Evolutionary conservation across 208 protist species (phyloP).

Genomic region (Acanthamoeba lenticulata): DNA sequence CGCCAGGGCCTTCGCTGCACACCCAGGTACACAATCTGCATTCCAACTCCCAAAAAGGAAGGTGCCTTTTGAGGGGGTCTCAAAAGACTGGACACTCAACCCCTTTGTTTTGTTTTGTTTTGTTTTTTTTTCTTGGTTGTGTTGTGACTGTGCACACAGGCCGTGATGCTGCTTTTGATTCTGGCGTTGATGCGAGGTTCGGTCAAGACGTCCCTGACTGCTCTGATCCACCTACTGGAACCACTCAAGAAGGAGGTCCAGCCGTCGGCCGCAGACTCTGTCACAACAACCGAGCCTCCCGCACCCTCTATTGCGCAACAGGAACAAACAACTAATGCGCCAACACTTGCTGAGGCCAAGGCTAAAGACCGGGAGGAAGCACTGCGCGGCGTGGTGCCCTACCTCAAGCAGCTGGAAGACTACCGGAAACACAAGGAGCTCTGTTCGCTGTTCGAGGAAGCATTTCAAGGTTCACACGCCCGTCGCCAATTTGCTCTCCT

Average conservation of each 20-base stretch:
- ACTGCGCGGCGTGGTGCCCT: constrained; percentile 25
- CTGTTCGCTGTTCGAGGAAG: not conserved
- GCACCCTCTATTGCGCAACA: not conserved
- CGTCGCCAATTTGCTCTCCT: not conserved
- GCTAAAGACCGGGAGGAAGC: not conserved
- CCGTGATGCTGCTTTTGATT: not conserved
- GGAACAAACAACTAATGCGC: not conserved
- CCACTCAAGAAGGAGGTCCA: not conserved
- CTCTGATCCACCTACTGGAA: not conserved
- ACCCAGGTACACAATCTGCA: not conserved
- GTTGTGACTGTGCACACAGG: not conserved
- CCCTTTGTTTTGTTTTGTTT: not conserved
- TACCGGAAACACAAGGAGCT: constrained; percentile 34
- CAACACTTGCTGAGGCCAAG: not conserved
- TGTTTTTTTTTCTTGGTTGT: not conserved
- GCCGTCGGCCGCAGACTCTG: too few species aligned
- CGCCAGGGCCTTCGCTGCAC: not conserved
- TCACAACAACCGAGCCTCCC: not conserved
- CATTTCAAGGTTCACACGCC: not conserved
- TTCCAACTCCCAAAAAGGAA: too few species aligned
- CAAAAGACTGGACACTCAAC: not conserved
- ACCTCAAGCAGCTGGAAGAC: constrained; percentile 32
- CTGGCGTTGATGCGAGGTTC: constrained; percentile 12
- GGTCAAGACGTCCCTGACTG: not conserved
- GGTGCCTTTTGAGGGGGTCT: too few species aligned